Evolutionary conservation across 305 asterid genomes (phyloP).

Genomic region (Rubia peregrina): DNA sequence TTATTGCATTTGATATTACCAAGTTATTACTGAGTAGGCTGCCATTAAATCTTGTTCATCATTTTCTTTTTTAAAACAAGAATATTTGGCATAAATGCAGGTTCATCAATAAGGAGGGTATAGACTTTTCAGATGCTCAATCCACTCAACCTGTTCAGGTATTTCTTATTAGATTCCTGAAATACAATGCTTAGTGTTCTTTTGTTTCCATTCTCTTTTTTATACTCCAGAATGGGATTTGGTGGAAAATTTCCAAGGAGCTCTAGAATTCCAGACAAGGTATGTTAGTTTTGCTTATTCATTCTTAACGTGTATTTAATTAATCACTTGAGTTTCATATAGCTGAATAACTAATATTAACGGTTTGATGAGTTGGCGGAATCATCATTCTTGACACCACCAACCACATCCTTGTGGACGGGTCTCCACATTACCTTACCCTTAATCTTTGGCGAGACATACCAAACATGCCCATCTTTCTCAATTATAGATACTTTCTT

Average conservation of each 20-base stretch:
- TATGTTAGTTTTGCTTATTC: constrained; percentile 14
- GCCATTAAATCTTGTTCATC: background rate
- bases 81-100: constrained; percentile 34
- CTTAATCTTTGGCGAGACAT: too few relatives aligned
- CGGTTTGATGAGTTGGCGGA: too few relatives aligned
- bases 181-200: background rate
- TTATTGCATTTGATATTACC: background rate
- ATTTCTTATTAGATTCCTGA: constrained; percentile 13
- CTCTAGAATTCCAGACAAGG: constrained; percentile 94
- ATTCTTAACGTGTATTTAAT: background rate
- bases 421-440: too few relatives aligned
- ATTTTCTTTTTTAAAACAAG: constrained; percentile 12
- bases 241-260: constrained; percentile 83
- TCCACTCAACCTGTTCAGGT: constrained; percentile 92
- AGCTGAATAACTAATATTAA: too few relatives aligned
- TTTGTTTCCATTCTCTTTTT: constrained; percentile 10
- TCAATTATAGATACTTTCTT: too few relatives aligned
- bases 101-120: constrained; percentile 88
- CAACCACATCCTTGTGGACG: too few relatives aligned
- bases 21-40: background rate
- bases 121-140: constrained; percentile 96
- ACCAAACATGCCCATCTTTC: too few relatives aligned
- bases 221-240: constrained; percentile 83
- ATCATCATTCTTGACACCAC: too few relatives aligned
- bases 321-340: background rate